These are phyloP conservation scores for Neopestalotiopsis sp. DNA, from an alignment of 2,329 filamentous ascomycete genomes.

Conservation along the genomic window DNA sequence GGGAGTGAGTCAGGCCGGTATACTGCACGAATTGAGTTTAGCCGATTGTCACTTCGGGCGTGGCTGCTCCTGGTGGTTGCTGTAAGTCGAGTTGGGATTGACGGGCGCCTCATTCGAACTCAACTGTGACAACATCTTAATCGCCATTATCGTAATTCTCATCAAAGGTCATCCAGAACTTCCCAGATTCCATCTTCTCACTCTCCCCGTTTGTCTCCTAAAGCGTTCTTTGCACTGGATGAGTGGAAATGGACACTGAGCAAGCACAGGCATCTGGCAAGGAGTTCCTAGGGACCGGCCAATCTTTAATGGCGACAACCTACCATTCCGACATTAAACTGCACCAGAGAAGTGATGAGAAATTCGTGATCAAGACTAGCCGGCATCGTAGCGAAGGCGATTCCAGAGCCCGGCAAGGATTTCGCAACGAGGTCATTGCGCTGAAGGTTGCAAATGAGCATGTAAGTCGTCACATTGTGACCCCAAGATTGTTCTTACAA, in stretches of 20 bases:
- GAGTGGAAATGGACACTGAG: neutral
- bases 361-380: neutral
- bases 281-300: no score
- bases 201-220: neutral
- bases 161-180: no score
- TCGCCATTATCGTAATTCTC: no score
- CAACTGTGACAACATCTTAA: no score
- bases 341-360: neutral
- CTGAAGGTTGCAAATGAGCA: slow-evolving; percentile 1
- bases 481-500: neutral
- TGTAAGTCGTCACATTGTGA: neutral
- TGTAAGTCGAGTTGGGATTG: no score
- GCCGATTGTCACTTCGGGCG: neutral
- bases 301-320: neutral
- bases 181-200: neutral
- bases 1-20: neutral
- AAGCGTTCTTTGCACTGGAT: neutral
- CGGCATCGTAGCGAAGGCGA: neutral
- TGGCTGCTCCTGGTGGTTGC: neutral
- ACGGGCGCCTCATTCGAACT: no score
- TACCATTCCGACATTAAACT: slow-evolving; percentile 1
- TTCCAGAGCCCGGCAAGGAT: neutral
- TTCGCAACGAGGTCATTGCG: slow-evolving; percentile 10
- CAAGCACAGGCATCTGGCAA: neutral
- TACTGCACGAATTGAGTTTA: neutral